A percentile compares a stretch with the other conserved stretches of the same genome.
These are phyloP conservation scores for Persicaria tinctoria DNA, from an alignment of 148 eudicot genomes.

Conservation along the genomic window DNA sequence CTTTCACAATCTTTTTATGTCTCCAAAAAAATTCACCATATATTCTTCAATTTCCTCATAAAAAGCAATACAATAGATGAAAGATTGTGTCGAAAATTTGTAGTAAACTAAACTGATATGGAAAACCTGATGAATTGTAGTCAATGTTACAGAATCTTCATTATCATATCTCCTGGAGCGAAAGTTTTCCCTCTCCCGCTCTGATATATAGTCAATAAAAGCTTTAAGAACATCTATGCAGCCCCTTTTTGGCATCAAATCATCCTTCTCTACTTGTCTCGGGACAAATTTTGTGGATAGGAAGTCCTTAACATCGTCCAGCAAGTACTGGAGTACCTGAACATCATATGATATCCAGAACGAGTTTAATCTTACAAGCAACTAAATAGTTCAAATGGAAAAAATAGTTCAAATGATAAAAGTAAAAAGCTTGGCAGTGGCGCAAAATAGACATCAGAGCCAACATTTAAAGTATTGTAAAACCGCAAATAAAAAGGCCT, in stretches of 20 bases:
- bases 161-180: constrained; percentile 69
- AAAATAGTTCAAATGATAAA: background rate
- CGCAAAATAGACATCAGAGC: background rate
- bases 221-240: constrained; percentile 49
- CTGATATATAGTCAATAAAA: constrained; percentile 71
- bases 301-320: constrained; percentile 80
- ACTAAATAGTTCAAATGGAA: background rate
- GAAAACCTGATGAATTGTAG: constrained; percentile 92
- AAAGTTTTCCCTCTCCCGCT: constrained; percentile 77
- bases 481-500: background rate
- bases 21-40: background rate
- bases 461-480: background rate
- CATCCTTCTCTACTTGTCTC: constrained; percentile 22
- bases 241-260: constrained; percentile 37
- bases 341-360: constrained; percentile 6
- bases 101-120: background rate
- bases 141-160: constrained; percentile 71
- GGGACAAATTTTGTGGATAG: constrained; percentile 40
- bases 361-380: background rate
- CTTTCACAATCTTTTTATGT: background rate
- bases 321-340: constrained; percentile 72
- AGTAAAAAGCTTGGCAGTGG: background rate
- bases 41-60: background rate
- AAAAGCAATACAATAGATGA: background rate
- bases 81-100: background rate